A percentile compares a stretch with the other conserved stretches of the same genome.
These are phyloP conservation scores for Trichoderma atrobrunneum DNA, from an alignment of 2,329 filamentous ascomycete species.

Conservation along the genomic window DNA sequence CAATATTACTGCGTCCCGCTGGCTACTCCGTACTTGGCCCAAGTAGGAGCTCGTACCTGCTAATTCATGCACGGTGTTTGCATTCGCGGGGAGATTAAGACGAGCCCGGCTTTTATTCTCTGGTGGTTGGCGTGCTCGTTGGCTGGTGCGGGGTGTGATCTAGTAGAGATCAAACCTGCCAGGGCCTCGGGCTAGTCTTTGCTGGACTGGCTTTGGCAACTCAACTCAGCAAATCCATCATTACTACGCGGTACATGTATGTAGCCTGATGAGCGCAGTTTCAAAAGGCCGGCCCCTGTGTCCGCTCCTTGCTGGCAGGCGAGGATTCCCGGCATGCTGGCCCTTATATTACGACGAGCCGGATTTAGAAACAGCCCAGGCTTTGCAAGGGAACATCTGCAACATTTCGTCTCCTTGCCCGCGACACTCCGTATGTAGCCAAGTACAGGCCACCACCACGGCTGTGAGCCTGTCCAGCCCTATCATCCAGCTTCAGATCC, in stretches of 20 bases:
- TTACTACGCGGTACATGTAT: no score
- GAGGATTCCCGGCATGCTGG: not conserved
- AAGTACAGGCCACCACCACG: not conserved
- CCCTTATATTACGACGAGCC: not conserved
- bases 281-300: not conserved
- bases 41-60: not conserved
- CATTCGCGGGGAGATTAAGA: not conserved
- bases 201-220: not conserved
- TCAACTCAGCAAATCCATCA: not conserved
- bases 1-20: not conserved
- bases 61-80: not conserved
- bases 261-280: not conserved
- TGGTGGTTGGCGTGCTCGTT: not conserved
- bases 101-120: not conserved
- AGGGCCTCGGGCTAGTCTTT: not conserved
- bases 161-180: not conserved
- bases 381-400: not conserved
- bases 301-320: not conserved
- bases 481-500: not conserved
- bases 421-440: not conserved
- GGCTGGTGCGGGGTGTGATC: conserved; percentile 7
- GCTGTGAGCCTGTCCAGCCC: not conserved
- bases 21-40: not conserved
- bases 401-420: conserved; percentile 7
- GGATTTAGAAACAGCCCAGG: not conserved